phyloP scores from a whole-genome alignment of 495 filamentous ascomycete genomes.

The Aspergillus haitiensis region DNA sequence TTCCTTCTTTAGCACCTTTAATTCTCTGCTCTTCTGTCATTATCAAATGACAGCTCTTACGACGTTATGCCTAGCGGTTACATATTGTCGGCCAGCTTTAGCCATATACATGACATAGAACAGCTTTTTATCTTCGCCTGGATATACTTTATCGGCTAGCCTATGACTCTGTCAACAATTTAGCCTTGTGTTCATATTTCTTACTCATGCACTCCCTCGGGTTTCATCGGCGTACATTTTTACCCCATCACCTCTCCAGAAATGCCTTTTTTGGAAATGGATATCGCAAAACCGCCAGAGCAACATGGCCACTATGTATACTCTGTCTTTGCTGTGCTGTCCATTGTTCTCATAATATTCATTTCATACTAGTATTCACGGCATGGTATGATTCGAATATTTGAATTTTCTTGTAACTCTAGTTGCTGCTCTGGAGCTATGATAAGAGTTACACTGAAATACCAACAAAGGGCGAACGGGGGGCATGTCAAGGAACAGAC shows the following conservation, averaged over 20 bases:
- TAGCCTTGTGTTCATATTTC: conserved; percentile 29
- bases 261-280: conserved; percentile 11
- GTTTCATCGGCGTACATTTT: conserved; percentile 25
- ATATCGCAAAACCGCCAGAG: conserved; percentile 20
- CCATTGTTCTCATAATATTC: conserved; percentile 9
- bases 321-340: conserved; percentile 13
- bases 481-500: not conserved
- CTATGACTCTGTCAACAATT: conserved; percentile 23
- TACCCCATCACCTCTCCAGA: conserved; percentile 13
- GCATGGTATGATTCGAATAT: not conserved
- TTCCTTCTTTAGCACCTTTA: conserved; percentile 7
- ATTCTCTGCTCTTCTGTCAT: conserved; percentile 15
- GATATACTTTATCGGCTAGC: conserved; percentile 28
- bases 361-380: not conserved
- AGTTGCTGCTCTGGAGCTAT: conserved; percentile 6
- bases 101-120: conserved; percentile 33
- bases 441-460: conserved; percentile 2
- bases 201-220: conserved; percentile 21
- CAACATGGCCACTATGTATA: conserved; percentile 24
- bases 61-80: conserved; percentile 15
- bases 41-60: conserved; percentile 16
- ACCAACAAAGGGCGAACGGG: not conserved
- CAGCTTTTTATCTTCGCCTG: conserved; percentile 28
- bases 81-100: conserved; percentile 27
- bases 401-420: conserved; percentile 5